These are phyloP conservation scores for Fusarium vanettenii DNA, from an alignment of 2,329 filamentous ascomycete genomes.

Conservation along the genomic window DNA sequence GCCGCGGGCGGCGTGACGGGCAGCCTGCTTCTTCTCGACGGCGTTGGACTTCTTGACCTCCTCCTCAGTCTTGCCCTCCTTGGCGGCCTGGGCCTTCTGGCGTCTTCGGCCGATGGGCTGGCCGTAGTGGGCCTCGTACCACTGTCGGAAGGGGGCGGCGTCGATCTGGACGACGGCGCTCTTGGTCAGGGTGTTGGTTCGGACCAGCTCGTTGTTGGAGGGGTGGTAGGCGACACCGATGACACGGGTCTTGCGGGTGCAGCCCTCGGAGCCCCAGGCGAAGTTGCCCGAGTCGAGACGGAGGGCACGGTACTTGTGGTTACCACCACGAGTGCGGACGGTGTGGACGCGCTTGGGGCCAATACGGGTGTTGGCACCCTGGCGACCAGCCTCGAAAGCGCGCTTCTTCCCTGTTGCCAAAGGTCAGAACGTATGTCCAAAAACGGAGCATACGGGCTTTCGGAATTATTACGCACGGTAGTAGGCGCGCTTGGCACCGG, in stretches of 20 bases:
- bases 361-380: conserved; percentile 99
- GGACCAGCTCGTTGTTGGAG: conserved; percentile 99
- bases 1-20: conserved; percentile 81
- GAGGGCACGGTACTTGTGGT: conserved; percentile 99
- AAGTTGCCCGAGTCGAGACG: conserved; percentile 99
- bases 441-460: conserved; percentile 72
- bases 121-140: conserved; percentile 99
- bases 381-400: conserved; percentile 99
- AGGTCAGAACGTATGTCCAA: conserved; percentile 79
- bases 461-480: conserved; percentile 78
- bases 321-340: conserved; percentile 96
- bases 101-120: conserved; percentile 87
- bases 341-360: conserved; percentile 96
- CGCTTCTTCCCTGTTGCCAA: conserved; percentile 85
- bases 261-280: conserved; percentile 97
- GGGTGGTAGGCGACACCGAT: conserved; percentile 99
- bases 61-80: conserved; percentile 72
- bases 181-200: conserved; percentile 99
- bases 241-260: conserved; percentile 99
- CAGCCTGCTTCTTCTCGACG: conserved; percentile 96
- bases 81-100: conserved; percentile 79
- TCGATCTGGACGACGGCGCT: conserved; percentile 99
- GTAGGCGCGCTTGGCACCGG: conserved; percentile 96
- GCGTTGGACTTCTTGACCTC: conserved; percentile 93
- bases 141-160: conserved; percentile 98